Conservation (phyloP, 306 rosid species). For the Notholithocarpus densiflorus region DNA sequence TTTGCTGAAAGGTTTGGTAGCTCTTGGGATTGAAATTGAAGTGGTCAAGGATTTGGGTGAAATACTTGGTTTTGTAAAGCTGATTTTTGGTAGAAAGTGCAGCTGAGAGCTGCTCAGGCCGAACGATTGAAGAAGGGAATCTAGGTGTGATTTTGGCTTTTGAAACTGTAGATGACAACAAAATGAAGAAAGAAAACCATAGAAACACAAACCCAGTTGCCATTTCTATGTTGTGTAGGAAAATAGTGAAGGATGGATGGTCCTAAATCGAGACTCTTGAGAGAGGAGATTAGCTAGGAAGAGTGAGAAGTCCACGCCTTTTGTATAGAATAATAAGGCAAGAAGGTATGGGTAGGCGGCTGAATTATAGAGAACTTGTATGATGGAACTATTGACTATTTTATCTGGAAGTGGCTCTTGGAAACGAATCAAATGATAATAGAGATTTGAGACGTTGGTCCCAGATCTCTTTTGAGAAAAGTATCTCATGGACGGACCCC, state of each 20-base stretch:
- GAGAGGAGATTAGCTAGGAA: no score
- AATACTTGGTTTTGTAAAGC: conserved; percentile 52
- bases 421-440: no score
- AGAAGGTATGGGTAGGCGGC: no score
- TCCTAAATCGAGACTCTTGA: no score
- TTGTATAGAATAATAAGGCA: no score
- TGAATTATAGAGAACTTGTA: no score
- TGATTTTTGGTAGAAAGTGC: conserved; percentile 17
- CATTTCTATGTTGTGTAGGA: not conserved
- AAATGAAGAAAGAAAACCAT: conserved; percentile 18
- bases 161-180: conserved; percentile 12
- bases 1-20: conserved; percentile 65
- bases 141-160: conserved; percentile 26
- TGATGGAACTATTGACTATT: no score
- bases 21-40: conserved; percentile 71
- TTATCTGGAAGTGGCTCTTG: no score
- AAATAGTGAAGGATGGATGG: not conserved
- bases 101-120: conserved; percentile 25
- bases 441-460: no score
- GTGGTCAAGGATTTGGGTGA: conserved; percentile 87
- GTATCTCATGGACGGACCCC: no score
- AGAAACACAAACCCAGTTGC: not conserved
- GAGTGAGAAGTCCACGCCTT: no score
- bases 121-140: conserved; percentile 45
- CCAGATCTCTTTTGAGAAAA: no score